phyloP scores from a whole-genome alignment of 805 yeast species.

The Candida vaughaniae region DNA sequence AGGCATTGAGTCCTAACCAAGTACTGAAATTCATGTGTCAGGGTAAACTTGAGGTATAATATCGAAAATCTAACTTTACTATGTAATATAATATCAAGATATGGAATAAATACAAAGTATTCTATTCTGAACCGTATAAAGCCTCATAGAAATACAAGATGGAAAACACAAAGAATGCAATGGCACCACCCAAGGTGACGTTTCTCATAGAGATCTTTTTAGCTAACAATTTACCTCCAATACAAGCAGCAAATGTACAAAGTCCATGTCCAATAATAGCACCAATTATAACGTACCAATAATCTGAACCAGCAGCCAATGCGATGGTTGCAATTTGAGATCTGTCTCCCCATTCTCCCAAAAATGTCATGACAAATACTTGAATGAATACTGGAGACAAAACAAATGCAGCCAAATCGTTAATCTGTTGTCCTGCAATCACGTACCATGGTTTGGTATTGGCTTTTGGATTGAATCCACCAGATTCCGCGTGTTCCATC shows the following conservation, averaged over 20 bases:
- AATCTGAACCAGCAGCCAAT: constrained; percentile 95
- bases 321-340: constrained; percentile 98
- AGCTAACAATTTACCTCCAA: constrained; percentile 91
- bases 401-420: constrained; percentile 58
- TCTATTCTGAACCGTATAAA: constrained; percentile 22
- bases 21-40: constrained; percentile 41
- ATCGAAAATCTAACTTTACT: too few species aligned
- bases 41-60: constrained; percentile 31
- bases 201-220: constrained; percentile 86
- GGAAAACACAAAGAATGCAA: constrained; percentile 81
- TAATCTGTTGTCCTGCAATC: constrained; percentile 39
- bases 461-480: constrained; percentile 21
- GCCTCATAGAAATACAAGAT: constrained; percentile 78
- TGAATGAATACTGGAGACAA: constrained; percentile 92
- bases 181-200: constrained; percentile 88
- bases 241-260: constrained; percentile 87
- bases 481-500: constrained; percentile 61
- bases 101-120: background rate
- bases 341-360: constrained; percentile 99
- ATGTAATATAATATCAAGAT: background rate
- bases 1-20: constrained; percentile 31
- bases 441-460: constrained; percentile 25
- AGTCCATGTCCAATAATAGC: constrained; percentile 85
- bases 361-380: constrained; percentile 90
- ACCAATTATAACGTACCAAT: constrained; percentile 85